Base-by-base conservation (phyloP, 306 rosid genomes). In the Castanopsis chinensis region DNA sequence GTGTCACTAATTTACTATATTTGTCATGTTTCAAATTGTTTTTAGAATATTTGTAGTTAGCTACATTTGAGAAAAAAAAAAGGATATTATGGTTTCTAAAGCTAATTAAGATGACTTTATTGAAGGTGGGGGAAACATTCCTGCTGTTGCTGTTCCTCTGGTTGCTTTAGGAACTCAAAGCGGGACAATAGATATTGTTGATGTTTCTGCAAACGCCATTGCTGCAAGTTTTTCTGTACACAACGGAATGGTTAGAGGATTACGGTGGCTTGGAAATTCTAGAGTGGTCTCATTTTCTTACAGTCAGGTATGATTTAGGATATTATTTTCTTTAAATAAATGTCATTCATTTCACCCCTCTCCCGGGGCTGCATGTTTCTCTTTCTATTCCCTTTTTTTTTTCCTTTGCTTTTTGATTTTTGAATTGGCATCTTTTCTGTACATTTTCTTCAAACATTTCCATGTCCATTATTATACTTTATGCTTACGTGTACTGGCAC, bases 241-340 rank as follows among this genome's bases (percentile, higher is more conserved):
- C 82, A 89, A 79, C 75, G 89, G 91, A 69, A 82, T 78, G 33
- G 94, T 96, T 86, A 89, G 97, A 89, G 99, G 98, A 71, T 83
- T 96, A 72, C 88, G 99, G 64, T 96, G 99, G 99, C 98, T 96
- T 19, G 99, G 99, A 81, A 96, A 96, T 87, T 96, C 99, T 51
- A 91, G 99, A 85, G 74, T 96, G 84, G 99, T 93, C 87, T 96
- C 99, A 13, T 96, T 96, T 90, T 96, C 99, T 74, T 96, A 91
- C 82, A 80, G 81, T 81, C 93, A 93, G 97, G 99, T 95, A 88
- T 68, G 45, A 63, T 56, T 73, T 71, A 51, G 65, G 74, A 61
- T 78, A 27, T 64, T 56, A 45, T 75, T 80, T 32, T 74, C 11
- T 45, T 76, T 69, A 35, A 67, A 72, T 73, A 78, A 63, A 33